Conservation (phyloP, 441 rosid genomes). For the Pelargonium citronellum region DNA sequence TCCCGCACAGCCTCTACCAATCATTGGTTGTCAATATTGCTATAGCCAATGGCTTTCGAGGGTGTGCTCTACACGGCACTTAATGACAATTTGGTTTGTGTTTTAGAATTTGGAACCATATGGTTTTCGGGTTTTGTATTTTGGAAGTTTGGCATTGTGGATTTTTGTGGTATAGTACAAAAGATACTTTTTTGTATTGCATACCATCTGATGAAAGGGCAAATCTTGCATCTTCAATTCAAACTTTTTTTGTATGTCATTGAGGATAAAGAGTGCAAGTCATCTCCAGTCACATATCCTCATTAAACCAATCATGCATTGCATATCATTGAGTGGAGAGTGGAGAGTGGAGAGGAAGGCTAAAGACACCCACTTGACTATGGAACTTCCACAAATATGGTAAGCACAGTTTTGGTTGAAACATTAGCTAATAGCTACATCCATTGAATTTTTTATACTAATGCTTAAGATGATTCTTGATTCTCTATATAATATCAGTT, state of each 20-base stretch:
- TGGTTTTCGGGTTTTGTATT: not conserved
- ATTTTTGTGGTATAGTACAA: slow-evolving; percentile 3
- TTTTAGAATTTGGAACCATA: not conserved
- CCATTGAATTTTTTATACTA: not conserved
- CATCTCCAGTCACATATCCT: slow-evolving; percentile 11
- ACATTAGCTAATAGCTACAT: not conserved
- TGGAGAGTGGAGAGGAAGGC: slow-evolving; percentile 8
- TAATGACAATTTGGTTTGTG: slow-evolving; percentile 5
- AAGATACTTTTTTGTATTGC: slow-evolving; percentile 4
- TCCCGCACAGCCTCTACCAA: not conserved
- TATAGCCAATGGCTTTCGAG: slow-evolving; percentile 2
- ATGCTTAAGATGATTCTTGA: not conserved
- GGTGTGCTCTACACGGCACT: not conserved
- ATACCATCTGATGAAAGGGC: slow-evolving; percentile 10
- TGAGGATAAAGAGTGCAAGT: slow-evolving; percentile 8
- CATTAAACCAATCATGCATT: slow-evolving; percentile 12
- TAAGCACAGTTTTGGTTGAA: slow-evolving; percentile 1
- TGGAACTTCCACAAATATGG: not conserved
- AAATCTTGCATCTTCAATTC: slow-evolving; percentile 10
- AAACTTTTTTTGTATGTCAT: slow-evolving; percentile 17
- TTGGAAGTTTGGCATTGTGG: slow-evolving; percentile 2
- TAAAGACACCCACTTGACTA: slow-evolving; percentile 5
- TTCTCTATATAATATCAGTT: slow-evolving; percentile 5
- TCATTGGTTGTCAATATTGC: slow-evolving; percentile 9
- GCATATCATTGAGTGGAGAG: slow-evolving; percentile 11